These are phyloP conservation scores for Globisporangium lucens DNA, from an alignment of 352 stramenopile genomes.

Conservation along the genomic window DNA sequence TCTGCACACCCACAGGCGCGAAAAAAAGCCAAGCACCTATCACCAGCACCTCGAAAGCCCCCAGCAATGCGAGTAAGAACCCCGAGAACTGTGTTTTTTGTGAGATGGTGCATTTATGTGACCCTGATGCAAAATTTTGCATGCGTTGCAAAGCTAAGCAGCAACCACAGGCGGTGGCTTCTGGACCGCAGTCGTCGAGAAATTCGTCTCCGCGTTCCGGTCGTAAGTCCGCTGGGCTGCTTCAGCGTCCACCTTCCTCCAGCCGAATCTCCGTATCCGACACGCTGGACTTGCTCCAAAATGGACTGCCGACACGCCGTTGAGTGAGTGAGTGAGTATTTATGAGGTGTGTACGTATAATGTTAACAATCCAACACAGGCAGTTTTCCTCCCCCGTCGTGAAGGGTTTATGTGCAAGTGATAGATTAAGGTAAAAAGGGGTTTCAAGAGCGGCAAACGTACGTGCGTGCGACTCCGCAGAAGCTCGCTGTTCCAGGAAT, in stretches of 20 bases:
- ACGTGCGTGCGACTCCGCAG: background rate
- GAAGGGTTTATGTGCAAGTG: background rate
- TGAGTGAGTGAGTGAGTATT: constrained; percentile 18
- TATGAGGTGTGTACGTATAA: constrained; percentile 10
- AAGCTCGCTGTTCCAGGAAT: background rate
- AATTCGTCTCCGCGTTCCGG: background rate
- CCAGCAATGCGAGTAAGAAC: constrained; percentile 2
- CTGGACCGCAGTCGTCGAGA: background rate
- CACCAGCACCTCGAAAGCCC: background rate
- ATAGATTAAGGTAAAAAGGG: background rate
- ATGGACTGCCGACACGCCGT: constrained; percentile 6
- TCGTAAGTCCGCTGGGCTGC: constrained; percentile 5
- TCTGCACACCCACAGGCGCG: background rate
- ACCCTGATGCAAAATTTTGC: constrained; percentile 14
- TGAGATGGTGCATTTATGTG: constrained; percentile 12
- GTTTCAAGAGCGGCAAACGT: background rate
- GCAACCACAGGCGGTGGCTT: background rate
- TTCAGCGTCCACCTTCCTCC: background rate
- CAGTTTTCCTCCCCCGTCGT: background rate
- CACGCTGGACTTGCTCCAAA: constrained; percentile 8
- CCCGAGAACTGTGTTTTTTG: constrained; percentile 10
- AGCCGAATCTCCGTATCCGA: background rate
- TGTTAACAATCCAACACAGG: constrained; percentile 10
- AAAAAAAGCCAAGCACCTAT: background rate
- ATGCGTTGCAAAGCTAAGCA: constrained; percentile 17